Evolutionary conservation across 2,329 filamentous ascomycete species (phyloP).

Genomic region (Colletotrichum neosansevieriae): DNA sequence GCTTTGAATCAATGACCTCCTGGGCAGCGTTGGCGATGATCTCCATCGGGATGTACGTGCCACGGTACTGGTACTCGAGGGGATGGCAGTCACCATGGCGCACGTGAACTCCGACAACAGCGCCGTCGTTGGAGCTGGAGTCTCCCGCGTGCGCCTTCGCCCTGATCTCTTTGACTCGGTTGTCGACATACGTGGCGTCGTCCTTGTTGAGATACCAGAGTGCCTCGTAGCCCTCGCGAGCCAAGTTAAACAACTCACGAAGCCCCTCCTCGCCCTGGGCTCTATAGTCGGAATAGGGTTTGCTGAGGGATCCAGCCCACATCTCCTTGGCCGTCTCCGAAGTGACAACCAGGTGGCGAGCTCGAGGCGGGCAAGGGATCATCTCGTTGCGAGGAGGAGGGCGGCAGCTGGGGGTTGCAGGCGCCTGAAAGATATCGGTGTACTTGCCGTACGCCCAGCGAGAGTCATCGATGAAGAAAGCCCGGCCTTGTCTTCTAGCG

Average conservation of each 20-base stretch:
- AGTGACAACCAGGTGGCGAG: constrained; percentile 80
- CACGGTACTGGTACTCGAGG: constrained; percentile 79
- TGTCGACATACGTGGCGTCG: constrained; percentile 74
- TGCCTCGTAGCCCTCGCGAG: constrained; percentile 77
- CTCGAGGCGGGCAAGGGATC: constrained; percentile 82
- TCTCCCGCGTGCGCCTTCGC: constrained; percentile 57
- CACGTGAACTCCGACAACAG: constrained; percentile 79
- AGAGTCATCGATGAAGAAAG: constrained; percentile 88
- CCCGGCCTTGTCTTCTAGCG: constrained; percentile 77
- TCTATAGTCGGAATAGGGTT: constrained; percentile 67
- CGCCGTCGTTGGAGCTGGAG: constrained; percentile 60
- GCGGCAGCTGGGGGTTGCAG: constrained; percentile 73
- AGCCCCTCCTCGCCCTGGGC: constrained; percentile 52
- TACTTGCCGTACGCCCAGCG: constrained; percentile 87
- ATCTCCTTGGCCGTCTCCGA: constrained; percentile 73
- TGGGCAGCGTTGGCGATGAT: constrained; percentile 73
- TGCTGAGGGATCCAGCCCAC: constrained; percentile 69
- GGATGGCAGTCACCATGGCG: constrained; percentile 85
- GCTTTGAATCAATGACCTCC: constrained; percentile 63
- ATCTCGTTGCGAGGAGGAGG: constrained; percentile 81
- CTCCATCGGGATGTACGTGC: constrained; percentile 82
- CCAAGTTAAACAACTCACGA: constrained; percentile 74
- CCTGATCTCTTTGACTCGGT: constrained; percentile 69
- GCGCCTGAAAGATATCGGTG: constrained; percentile 76
- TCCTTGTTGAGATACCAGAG: constrained; percentile 77